These are phyloP conservation scores for Cymbopogon citratus DNA, from an alignment of 176 grass and related monocot genomes.

Conservation along the genomic window DNA sequence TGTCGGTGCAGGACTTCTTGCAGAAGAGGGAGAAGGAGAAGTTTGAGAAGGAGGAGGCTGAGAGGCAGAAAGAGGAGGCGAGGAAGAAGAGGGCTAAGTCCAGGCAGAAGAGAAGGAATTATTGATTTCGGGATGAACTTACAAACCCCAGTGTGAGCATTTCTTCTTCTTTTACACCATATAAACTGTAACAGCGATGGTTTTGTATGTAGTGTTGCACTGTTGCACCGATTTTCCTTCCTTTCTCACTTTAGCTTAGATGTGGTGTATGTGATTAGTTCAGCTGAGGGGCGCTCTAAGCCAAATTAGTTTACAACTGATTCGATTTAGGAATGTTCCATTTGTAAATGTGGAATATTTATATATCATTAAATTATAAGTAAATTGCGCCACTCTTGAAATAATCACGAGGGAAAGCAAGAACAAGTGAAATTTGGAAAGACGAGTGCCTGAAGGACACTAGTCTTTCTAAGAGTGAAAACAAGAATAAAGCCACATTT, in stretches of 20 bases:
- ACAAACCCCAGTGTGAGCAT: slow-evolving; percentile 17
- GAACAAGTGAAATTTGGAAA: neutral
- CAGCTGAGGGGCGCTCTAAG: neutral
- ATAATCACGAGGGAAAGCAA: neutral
- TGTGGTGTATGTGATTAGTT: neutral
- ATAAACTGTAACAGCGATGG: neutral
- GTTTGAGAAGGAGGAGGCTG: slow-evolving; percentile 63
- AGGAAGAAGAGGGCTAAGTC: slow-evolving; percentile 57
- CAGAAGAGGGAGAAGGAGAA: slow-evolving; percentile 79
- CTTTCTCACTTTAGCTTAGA: neutral
- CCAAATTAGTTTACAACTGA: neutral
- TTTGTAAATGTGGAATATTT: neutral
- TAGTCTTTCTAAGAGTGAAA: neutral
- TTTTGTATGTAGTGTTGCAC: neutral
- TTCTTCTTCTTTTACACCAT: slow-evolving; percentile 8
- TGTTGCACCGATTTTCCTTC: too few relatives aligned
- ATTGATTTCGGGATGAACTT: slow-evolving; percentile 4
- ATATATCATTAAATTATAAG: neutral
- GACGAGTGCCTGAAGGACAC: neutral
- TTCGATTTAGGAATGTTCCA: neutral
- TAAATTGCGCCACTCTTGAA: neutral
- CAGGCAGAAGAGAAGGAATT: slow-evolving; percentile 35
- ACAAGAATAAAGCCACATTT: neutral
- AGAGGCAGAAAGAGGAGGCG: slow-evolving; percentile 53
- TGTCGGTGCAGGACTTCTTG: slow-evolving; percentile 60